phyloP scores from a whole-genome alignment of 371 early-diverging fungal genomes.

The Mucor lusitanicus region DNA sequence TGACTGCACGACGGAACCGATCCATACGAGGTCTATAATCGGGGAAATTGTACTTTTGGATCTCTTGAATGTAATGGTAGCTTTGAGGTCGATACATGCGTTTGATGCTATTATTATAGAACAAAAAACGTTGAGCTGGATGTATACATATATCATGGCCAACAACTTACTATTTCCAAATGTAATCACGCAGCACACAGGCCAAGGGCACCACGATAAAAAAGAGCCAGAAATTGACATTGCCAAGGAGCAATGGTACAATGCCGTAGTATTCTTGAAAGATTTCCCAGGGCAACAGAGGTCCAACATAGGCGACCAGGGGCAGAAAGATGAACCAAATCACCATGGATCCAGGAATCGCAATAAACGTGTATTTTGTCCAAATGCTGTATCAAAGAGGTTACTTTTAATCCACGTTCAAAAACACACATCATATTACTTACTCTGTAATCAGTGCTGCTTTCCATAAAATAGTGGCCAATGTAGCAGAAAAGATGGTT shows the following conservation, averaged over 20 bases:
- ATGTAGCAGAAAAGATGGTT: constrained; percentile 75
- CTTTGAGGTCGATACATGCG: constrained; percentile 79
- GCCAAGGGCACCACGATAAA: constrained; percentile 78
- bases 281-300: constrained; percentile 56
- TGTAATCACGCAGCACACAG: constrained; percentile 82
- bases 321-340: constrained; percentile 92
- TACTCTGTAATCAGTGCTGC: constrained; percentile 83
- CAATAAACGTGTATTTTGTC: constrained; percentile 83
- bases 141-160: too few species aligned
- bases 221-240: constrained; percentile 87
- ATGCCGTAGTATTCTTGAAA: constrained; percentile 87
- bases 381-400: constrained; percentile 55
- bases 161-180: constrained; percentile 88
- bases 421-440: constrained; percentile 1
- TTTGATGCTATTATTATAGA: constrained; percentile 56
- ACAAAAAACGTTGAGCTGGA: background rate
- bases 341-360: constrained; percentile 80
- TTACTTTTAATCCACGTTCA: too few species aligned
- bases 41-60: constrained; percentile 95
- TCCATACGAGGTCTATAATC: constrained; percentile 97
- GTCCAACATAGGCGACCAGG: constrained; percentile 83
- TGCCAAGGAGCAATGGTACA: constrained; percentile 64
- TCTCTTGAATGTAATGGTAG: constrained; percentile 97
- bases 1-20: constrained; percentile 94
- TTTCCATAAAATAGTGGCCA: constrained; percentile 81